Evolutionary conservation across 2,329 filamentous ascomycete species (phyloP), one percentile per base, ranked within the genome.

Genomic region (Coniella lustricola): DNA sequence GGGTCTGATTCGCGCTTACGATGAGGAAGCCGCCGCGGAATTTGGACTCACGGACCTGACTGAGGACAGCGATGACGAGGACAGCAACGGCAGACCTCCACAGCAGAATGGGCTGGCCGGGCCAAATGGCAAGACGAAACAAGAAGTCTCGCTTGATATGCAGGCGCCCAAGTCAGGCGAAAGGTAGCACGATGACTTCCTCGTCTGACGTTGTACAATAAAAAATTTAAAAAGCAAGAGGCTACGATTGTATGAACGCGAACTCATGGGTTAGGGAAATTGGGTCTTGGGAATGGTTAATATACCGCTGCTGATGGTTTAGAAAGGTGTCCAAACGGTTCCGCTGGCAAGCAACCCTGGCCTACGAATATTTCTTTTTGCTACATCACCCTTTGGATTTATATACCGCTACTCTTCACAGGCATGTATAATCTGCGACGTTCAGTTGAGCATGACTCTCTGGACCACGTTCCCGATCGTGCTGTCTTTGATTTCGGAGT

Each of bases 1-100:
- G 13, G 87, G 87, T 4, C 73, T 97, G 20, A 95, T 97, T 65
- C 85, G 85, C 53, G 85, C 83, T 10, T 96, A 95, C 59, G 91
- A 97, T 59, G 82, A 93, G 52, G 90, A 96, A 63, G 82, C 86
- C 58, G 75, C 75, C 38, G 76, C 76, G 36, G 81, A 79, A 4
- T 88, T 94, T 54, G 87, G 87, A 35, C 73, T 97, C 40, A 80
- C 81, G 13, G 88, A 95, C 58, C 71, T 96, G 34, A 77, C 85
- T 2, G 86, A 90, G 55, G 87, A 93, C 54, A 85, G 77, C 56
- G 84, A 87, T 25, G 84, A 84, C 46, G 81, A 82, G 29, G 60
- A 59, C 44, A 62, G 64, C 48, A 57, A 67, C 52, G 69, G 72
- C 55, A 63, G 68, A 31, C 10, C 17, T n/a, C 22, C 7, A 51